Evolutionary conservation across 2,329 filamentous ascomycete genomes (phyloP).

Genomic region (Aaosphaeria arxii): DNA sequence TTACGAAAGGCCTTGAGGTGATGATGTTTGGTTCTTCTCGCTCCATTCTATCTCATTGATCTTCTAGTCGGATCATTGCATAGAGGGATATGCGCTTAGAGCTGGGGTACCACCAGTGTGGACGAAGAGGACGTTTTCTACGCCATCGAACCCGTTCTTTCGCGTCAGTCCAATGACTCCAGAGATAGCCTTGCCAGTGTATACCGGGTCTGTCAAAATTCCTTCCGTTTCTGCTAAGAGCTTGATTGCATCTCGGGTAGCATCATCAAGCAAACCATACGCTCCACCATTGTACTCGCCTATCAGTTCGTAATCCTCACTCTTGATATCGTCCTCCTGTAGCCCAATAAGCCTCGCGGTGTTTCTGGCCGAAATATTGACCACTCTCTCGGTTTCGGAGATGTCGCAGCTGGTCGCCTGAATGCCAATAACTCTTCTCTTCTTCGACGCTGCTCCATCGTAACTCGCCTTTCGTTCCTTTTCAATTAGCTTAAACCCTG

Average conservation of each 20-base stretch:
- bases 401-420: not conserved
- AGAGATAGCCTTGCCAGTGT: constrained; percentile 72
- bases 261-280: constrained; percentile 65
- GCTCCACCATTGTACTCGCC: constrained; percentile 64
- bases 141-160: constrained; percentile 59
- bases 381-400: not conserved
- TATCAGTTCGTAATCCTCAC: constrained; percentile 62
- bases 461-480: no score
- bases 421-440: no score
- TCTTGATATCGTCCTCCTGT: constrained; percentile 55
- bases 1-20: no score
- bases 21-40: no score
- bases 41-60: no score
- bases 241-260: constrained; percentile 66
- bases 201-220: constrained; percentile 73
- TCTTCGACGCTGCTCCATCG: no score
- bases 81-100: constrained; percentile 58
- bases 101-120: constrained; percentile 70
- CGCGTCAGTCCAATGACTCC: constrained; percentile 68
- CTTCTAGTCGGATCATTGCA: not conserved
- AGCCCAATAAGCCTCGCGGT: constrained; percentile 65
- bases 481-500: no score
- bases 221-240: constrained; percentile 67
- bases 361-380: constrained; percentile 45
- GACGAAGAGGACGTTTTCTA: constrained; percentile 66